Evolutionary conservation across 345 rosid genomes (phyloP).

Genomic region (Eutrema japonicum): DNA sequence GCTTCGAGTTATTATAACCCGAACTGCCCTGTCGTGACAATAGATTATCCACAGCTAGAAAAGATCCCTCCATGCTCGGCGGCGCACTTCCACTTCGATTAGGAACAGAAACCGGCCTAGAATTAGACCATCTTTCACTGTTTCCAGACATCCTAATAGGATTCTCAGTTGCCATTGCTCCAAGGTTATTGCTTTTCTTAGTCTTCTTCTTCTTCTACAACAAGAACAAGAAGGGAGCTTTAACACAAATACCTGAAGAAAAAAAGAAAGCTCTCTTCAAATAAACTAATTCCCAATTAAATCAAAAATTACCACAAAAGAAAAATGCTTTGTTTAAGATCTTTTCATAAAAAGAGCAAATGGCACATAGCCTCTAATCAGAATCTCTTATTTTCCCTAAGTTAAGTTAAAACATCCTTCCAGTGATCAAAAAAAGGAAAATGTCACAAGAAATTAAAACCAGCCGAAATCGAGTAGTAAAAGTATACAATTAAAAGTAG

Average conservation of each 20-base stretch:
- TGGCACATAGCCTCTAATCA: neutral
- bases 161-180: conserved; percentile 63
- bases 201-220: neutral
- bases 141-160: conserved; percentile 51
- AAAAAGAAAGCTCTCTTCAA: neutral
- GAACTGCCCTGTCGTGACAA: conserved; percentile 44
- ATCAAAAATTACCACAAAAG: neutral
- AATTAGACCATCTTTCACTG: conserved; percentile 50
- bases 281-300: neutral
- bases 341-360: neutral
- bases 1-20: conserved; percentile 30
- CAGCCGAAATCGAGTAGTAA: conserved; percentile 6
- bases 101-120: conserved; percentile 46
- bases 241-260: conserved; percentile 31
- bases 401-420: neutral
- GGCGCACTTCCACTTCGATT: conserved; percentile 73
- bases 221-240: neutral
- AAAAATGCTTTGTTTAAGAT: neutral
- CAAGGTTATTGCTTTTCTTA: conserved; percentile 5
- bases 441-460: neutral
- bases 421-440: conserved; percentile 2
- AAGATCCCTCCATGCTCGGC: conserved; percentile 64
- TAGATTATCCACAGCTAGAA: conserved; percentile 52
- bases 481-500: conserved; percentile 3
- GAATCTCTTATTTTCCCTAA: neutral